These are phyloP conservation scores for Halophytophthora polymorphica DNA, from an alignment of 352 stramenopile species.

Conservation along the genomic window DNA sequence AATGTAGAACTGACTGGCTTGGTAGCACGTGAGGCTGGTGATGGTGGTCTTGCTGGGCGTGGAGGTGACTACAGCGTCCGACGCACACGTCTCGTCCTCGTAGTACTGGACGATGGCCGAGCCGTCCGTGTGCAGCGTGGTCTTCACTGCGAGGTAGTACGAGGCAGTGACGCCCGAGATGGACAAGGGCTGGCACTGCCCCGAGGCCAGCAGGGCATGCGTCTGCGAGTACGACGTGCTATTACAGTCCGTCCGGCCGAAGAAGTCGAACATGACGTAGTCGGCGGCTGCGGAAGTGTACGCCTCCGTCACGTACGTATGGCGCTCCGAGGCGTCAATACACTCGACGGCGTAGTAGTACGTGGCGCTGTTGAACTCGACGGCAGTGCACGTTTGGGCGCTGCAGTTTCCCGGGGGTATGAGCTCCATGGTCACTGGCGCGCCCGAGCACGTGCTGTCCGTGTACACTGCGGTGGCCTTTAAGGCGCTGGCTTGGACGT, in stretches of 20 bases:
- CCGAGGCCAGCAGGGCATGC: constrained; percentile 17
- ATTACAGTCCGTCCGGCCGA: constrained; percentile 19
- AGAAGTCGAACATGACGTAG: constrained; percentile 27
- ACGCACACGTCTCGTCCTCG: constrained; percentile 9
- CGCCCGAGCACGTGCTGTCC: constrained; percentile 12
- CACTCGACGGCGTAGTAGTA: constrained; percentile 25
- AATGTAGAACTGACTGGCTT: too few species aligned
- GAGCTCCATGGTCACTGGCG: constrained; percentile 23
- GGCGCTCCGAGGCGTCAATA: constrained; percentile 1
- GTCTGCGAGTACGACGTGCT: constrained; percentile 14
- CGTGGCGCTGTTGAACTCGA: constrained; percentile 11
- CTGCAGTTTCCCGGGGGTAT: constrained; percentile 13
- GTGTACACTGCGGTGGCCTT: constrained; percentile 18
- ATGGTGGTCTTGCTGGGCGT: constrained; percentile 7
- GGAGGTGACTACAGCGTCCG: not conserved
- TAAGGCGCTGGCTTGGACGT: not conserved
- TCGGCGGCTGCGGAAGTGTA: constrained; percentile 10
- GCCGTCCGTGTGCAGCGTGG: constrained; percentile 15
- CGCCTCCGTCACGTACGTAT: constrained; percentile 7
- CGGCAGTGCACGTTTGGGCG: constrained; percentile 10
- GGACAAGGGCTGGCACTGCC: constrained; percentile 18
- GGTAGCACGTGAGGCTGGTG: constrained; percentile 16
- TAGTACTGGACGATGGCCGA: constrained; percentile 24
- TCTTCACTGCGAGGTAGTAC: constrained; percentile 9
- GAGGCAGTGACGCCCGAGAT: constrained; percentile 16